A percentile compares a stretch with the other conserved stretches of the same genome.
Conservation (phyloP, 164 flowering plant species). For the Annona squamosa region DNA sequence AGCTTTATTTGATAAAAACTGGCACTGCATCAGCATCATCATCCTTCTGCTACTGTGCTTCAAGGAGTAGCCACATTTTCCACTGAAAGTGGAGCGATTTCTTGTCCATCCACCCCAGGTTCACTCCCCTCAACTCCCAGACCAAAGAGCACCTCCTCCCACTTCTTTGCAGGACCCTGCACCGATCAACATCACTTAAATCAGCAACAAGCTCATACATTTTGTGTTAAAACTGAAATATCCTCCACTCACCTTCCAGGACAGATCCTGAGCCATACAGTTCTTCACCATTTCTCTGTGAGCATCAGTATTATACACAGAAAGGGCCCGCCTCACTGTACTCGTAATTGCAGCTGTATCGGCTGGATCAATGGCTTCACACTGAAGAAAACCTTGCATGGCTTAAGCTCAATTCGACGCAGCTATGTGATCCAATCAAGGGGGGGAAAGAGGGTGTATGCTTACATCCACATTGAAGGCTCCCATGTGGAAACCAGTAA, state of each 20-base stretch:
- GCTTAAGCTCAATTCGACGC: not conserved
- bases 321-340: constrained; percentile 51
- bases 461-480: constrained; percentile 73
- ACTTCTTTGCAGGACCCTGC: constrained; percentile 79
- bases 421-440: not conserved
- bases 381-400: constrained; percentile 30
- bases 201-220: not conserved
- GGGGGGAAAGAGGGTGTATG: not conserved
- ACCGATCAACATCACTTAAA: constrained; percentile 1
- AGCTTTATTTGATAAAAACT: not conserved
- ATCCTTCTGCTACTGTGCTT: constrained; percentile 2
- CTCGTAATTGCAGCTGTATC: constrained; percentile 56
- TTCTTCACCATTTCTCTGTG: constrained; percentile 61
- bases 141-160: constrained; percentile 63
- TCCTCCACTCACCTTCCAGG: constrained; percentile 75
- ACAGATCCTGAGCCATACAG: constrained; percentile 91
- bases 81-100: constrained; percentile 80
- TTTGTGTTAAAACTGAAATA: not conserved
- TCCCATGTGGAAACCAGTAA: constrained; percentile 94
- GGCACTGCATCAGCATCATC: not conserved
- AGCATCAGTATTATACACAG: constrained; percentile 54
- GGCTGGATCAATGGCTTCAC: constrained; percentile 61
- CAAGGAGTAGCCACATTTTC: constrained; percentile 89
- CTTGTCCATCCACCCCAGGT: constrained; percentile 74
- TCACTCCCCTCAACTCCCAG: constrained; percentile 57